Base-by-base conservation (phyloP, 305 asterid genomes). In the Fraxinus baroniana region DNA sequence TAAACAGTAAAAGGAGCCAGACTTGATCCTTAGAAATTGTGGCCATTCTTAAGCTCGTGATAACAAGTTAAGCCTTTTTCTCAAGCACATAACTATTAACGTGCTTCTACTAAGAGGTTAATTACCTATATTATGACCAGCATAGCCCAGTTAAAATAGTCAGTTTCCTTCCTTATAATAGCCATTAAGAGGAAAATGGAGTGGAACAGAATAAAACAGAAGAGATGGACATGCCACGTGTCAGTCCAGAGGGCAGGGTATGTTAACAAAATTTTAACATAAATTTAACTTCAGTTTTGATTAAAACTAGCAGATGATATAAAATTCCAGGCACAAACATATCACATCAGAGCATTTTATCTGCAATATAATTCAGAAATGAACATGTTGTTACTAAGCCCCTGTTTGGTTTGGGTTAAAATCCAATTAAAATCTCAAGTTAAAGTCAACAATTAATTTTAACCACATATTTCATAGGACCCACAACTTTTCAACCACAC, bases 331-430 rank as follows among this genome's bases (percentile, higher is more conserved):
- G 36, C 62, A 30, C 78, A 72, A 5, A 64, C 37, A 79, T 55
- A 35, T 13, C 52, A 76, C 78, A 74, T 39, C 80, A 32, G 24
- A 18, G 13, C 30, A 37, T 81, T 72, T 66, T 57, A 74, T 33
- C 24, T 71, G 32, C 74, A 5, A 77, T 32, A 83, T 46, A 81
- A 83, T 73, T 84, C 83, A 73, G 60, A 78, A 74, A 55, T 68
- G 62, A 78, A 24, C 8, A 71, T 68, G 32, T 60, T 24, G 74
- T 39, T 75, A 75, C 35, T 13, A 86, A 57, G 44, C 46, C 46
- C 46, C 46, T 8, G 46, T 39, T 39, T 39, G 13, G 46, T 39
- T 9, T 39, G 46, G 46, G 8, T 39, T 39, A 39, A 39, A 39
- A 39, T 8, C 46, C 46, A 39, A 39, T 39, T 8, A 39, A 39